Conservation (phyloP, 2,329 filamentous ascomycete species). For the Aspergillus candidus region DNA sequence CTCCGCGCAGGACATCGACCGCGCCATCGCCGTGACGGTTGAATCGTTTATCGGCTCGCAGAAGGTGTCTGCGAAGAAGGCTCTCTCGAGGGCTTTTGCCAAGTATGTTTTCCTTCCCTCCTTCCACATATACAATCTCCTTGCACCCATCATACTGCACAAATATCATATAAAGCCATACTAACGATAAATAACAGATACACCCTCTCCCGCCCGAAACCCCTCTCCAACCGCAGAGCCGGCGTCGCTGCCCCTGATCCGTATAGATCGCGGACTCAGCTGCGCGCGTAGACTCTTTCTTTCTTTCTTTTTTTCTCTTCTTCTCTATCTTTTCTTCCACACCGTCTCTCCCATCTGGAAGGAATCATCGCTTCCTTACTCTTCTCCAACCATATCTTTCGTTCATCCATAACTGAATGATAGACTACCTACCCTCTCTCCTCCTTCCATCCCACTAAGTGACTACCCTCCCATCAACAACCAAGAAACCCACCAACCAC, state of each 20-base stretch:
- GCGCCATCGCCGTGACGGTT: slow-evolving; percentile 92
- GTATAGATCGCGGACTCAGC: slow-evolving; percentile 9
- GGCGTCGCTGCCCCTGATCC: slow-evolving; percentile 30
- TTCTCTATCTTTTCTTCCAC: background rate
- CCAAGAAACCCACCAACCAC: too few species aligned
- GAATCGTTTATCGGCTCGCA: slow-evolving; percentile 94
- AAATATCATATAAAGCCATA: background rate
- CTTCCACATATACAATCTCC: background rate
- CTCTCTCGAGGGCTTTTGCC: slow-evolving; percentile 85
- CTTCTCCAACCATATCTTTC: too few species aligned
- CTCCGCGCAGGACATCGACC: slow-evolving; percentile 82
- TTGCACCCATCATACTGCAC: too few species aligned
- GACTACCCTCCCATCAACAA: too few species aligned
- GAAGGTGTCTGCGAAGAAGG: slow-evolving; percentile 97
- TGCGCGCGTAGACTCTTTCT: background rate
- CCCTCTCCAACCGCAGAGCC: slow-evolving; percentile 34
- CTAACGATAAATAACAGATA: slow-evolving; percentile 21
- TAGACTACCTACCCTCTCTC: too few species aligned
- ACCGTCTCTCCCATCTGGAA: background rate
- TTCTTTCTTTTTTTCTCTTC: background rate
- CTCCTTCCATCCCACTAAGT: too few species aligned
- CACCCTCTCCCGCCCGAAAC: slow-evolving; percentile 35
- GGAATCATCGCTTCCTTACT: too few species aligned
- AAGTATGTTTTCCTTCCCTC: slow-evolving; percentile 67
- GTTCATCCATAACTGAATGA: too few species aligned